A percentile compares a stretch with the other conserved stretches of the same genome.
Conservation (phyloP, 306 rosid species). For the Quillaja saponaria region DNA sequence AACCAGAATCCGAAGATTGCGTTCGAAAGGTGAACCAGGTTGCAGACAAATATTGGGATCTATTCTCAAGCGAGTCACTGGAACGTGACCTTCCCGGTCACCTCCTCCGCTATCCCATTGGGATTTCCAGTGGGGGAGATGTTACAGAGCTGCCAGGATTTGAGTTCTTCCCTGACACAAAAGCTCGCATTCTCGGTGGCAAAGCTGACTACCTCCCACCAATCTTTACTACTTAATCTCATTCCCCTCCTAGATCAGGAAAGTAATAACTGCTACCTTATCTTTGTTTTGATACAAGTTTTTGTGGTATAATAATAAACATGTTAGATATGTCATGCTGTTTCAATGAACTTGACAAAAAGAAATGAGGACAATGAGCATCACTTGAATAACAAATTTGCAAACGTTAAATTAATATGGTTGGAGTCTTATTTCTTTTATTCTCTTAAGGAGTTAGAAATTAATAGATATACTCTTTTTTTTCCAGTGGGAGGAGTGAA, state of each 20-base stretch:
- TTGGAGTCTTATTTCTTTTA: no score
- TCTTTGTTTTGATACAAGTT: no score
- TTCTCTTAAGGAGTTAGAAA: no score
- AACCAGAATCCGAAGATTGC: constrained; percentile 59
- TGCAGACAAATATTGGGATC: constrained; percentile 75
- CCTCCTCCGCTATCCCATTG: constrained; percentile 64
- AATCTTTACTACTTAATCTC: constrained; percentile 63
- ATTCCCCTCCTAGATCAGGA: not conserved
- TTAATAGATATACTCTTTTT: no score
- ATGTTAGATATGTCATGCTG: not conserved
- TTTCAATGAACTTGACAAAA: no score
- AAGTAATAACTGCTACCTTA: no score
- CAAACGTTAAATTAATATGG: no score
- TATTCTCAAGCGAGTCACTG: constrained; percentile 52
- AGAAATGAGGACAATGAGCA: no score
- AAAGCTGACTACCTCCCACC: constrained; percentile 71
- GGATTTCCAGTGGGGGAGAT: constrained; percentile 48
- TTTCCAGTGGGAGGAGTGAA: no score
- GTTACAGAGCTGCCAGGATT: constrained; percentile 59
- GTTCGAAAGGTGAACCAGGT: constrained; percentile 53
- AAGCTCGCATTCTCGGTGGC: constrained; percentile 63
- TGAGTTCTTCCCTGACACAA: constrained; percentile 69
- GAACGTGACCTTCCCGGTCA: constrained; percentile 77
- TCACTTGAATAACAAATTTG: no score
- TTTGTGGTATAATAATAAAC: constrained; percentile 21